A percentile compares a stretch with the other conserved stretches of the same genome.
These are phyloP conservation scores for Warburgia ugandensis DNA, from an alignment of 164 flowering plant species.

Conservation along the genomic window DNA sequence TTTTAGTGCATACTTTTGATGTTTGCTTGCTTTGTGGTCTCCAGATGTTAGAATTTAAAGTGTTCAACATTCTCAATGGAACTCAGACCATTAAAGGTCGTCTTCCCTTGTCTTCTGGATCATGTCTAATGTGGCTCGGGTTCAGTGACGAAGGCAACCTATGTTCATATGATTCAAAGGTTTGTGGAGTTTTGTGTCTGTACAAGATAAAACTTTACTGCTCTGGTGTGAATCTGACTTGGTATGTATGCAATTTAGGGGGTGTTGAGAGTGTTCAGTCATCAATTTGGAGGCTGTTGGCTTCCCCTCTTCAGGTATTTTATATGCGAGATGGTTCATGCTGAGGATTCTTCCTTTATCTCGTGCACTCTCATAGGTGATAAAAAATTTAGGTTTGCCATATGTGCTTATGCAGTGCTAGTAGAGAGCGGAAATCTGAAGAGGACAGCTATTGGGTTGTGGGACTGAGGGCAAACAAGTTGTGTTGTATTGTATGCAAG, in stretches of 20 bases:
- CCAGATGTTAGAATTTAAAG: slow-evolving; percentile 81
- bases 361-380: no score
- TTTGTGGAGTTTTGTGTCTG: slow-evolving; percentile 9
- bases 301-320: slow-evolving; percentile 86
- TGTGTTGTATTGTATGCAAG: slow-evolving; percentile 83
- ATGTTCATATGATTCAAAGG: slow-evolving; percentile 95
- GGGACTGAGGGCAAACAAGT: slow-evolving; percentile 66
- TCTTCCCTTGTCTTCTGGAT: slow-evolving; percentile 82
- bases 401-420: slow-evolving; percentile 38
- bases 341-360: background rate
- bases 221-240: slow-evolving; percentile 12
- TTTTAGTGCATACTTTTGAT: no score
- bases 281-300: slow-evolving; percentile 91
- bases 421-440: slow-evolving; percentile 52
- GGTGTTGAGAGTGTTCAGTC: slow-evolving; percentile 63
- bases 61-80: slow-evolving; percentile 52
- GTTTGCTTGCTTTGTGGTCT: slow-evolving; percentile 9
- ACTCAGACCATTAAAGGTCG: slow-evolving; percentile 53
- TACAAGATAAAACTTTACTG: background rate
- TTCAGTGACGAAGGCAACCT: slow-evolving; percentile 92
- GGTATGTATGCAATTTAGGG: slow-evolving; percentile 45
- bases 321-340: background rate
- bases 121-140: slow-evolving; percentile 80
- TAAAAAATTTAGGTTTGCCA: no score
- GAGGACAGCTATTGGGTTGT: slow-evolving; percentile 80